Evolutionary conservation across 2,329 filamentous ascomycete species (phyloP).

Genomic region (Colletotrichum cereale): DNA sequence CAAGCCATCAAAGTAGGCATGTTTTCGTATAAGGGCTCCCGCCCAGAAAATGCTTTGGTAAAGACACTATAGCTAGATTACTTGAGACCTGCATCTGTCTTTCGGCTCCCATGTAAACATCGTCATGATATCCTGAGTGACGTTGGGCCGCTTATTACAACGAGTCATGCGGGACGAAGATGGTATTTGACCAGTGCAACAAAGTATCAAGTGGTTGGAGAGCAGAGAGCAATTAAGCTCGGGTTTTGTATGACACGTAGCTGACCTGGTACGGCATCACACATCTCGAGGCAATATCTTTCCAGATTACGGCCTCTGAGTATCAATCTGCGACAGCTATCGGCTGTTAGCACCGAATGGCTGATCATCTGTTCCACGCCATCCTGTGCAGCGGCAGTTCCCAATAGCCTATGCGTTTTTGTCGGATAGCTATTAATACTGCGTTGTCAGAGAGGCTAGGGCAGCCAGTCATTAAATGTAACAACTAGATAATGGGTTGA

Average conservation of each 20-base stretch:
- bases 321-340: slow-evolving; percentile 8
- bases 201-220: neutral
- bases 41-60: neutral
- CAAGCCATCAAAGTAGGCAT: neutral
- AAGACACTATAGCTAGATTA: neutral
- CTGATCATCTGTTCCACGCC: neutral
- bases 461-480: neutral
- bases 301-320: neutral
- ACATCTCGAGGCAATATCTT: slow-evolving; percentile 17
- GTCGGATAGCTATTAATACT: neutral
- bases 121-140: too few relatives aligned
- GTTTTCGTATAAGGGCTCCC: neutral
- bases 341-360: neutral
- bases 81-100: neutral
- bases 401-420: too few relatives aligned
- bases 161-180: too few relatives aligned
- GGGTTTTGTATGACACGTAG: neutral
- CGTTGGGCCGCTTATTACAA: neutral
- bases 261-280: neutral
- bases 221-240: neutral
- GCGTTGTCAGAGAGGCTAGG: neutral
- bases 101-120: too few relatives aligned
- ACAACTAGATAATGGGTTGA: neutral
- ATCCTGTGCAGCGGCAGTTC: too few relatives aligned
- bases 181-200: too few relatives aligned